Percentiles rank a stretch among this genome's conserved stretches.
phyloP scores from a whole-genome alignment of 345 rosid genomes.

The Euphorbia peplus region DNA sequence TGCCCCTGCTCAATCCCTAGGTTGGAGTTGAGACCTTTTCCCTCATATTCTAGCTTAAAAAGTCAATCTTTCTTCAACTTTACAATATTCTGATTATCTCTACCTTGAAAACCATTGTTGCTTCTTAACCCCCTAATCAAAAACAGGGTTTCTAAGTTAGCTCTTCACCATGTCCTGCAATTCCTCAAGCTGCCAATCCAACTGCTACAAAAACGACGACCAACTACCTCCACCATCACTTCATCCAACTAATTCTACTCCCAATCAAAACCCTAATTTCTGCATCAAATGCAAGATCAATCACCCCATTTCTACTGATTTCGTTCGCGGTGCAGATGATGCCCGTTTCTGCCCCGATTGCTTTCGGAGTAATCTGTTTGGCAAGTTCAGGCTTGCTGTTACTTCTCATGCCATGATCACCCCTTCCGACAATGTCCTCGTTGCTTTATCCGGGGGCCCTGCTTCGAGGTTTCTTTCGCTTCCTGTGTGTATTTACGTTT shows the following conservation, averaged over 20 bases:
- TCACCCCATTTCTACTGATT: slow-evolving; percentile 32
- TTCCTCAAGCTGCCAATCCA: slow-evolving; percentile 59
- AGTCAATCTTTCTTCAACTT: no score
- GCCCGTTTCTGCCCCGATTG: slow-evolving; percentile 66
- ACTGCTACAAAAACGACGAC: slow-evolving; percentile 41
- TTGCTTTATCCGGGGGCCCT: slow-evolving; percentile 93
- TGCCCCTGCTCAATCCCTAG: no score
- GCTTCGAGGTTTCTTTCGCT: slow-evolving; percentile 59
- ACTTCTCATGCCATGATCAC: slow-evolving; percentile 81
- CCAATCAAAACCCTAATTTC: slow-evolving; percentile 18
- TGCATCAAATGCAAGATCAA: slow-evolving; percentile 78
- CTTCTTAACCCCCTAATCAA: no score
- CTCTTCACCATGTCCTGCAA: slow-evolving; percentile 55
- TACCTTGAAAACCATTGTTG: no score
- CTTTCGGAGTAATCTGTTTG: slow-evolving; percentile 67
- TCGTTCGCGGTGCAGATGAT: slow-evolving; percentile 40
- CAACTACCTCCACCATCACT: slow-evolving; percentile 1
- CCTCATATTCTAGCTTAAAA: no score
- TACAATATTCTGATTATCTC: not conserved
- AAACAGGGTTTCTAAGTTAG: no score
- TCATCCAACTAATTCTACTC: not conserved
- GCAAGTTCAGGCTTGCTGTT: slow-evolving; percentile 81
- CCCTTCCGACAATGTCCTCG: slow-evolving; percentile 82
- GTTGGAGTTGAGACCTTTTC: no score
- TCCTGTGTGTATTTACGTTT: not conserved